Base-by-base conservation (phyloP, 495 filamentous ascomycete genomes). In the Xylaria venustula region DNA sequence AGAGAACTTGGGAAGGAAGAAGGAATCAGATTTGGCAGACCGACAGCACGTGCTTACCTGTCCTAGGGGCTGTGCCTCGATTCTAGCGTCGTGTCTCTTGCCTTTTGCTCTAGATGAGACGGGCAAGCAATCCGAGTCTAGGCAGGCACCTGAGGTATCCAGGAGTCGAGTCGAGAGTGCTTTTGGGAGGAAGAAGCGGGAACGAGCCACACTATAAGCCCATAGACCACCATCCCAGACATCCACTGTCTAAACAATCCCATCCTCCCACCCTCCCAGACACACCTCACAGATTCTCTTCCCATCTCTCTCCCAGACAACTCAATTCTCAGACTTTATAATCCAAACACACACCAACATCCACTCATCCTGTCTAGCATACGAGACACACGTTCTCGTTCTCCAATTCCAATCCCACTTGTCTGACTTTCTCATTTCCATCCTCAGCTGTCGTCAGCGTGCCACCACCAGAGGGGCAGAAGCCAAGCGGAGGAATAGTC, bases 191-290 rank as follows among this genome's bases (percentile, higher is more conserved):
- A 17, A n/a, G n/a, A n/a, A 14, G 40, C 52, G 62, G 54, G 52
- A 66, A 51, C 58, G 56, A 54, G 40, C 53, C 53, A 55, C 11
- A 5, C 53, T 45, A 40, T 40, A 44, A 30, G 25, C 53, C 26
- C 40, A 44, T 20, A 4, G 3, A 11, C 14, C 3, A 5, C 3
- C 37, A 8, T 7, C 3, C 3, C 60, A 44, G 55, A 20, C 52
- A 55, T 56, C 60, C 59, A 54, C 14, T 60, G 50, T 46, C 23
- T 20, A 44, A 23, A 44, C 53, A 15, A 6, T 55, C 23, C 53
- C 30, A 55, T 23, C 44, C 40, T 23, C n/a, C 30, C 30, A 34
- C n/a, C n/a, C n/a, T n/a, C n/a, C n/a, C n/a, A n/a, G n/a, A n/a
- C n/a, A n/a, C n/a, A n/a, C n/a, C n/a, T n/a, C n/a, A n/a, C n/a